Percentiles rank a stretch among this genome's conserved stretches.
These are phyloP conservation scores for Boletus mariae DNA, from an alignment of 1,284 basidiomycete genomes.

Conservation along the genomic window DNA sequence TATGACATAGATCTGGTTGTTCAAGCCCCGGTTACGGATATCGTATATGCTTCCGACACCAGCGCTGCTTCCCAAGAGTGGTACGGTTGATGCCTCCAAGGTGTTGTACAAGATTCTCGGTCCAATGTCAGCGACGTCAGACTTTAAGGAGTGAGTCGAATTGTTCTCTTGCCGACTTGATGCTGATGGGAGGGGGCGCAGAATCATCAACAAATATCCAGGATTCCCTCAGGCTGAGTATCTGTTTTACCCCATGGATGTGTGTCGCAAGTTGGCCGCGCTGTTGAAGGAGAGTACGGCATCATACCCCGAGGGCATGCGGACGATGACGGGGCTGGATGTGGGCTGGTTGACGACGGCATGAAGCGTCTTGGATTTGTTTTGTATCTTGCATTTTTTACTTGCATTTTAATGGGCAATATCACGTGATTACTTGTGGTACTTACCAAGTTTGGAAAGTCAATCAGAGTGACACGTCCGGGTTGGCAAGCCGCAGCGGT, in stretches of 20 bases:
- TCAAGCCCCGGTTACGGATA: slow-evolving; percentile 80
- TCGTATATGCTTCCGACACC: slow-evolving; percentile 60
- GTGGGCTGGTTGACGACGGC: slow-evolving; percentile 67
- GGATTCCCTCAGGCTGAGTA: slow-evolving; percentile 83
- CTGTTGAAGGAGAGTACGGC: slow-evolving; percentile 69
- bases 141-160: slow-evolving; percentile 53
- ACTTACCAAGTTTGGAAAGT: slow-evolving; percentile 11
- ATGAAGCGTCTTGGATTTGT: slow-evolving; percentile 7
- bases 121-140: slow-evolving; percentile 46
- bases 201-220: slow-evolving; percentile 62
- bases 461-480: not conserved
- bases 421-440: slow-evolving; percentile 14
- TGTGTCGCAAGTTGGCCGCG: slow-evolving; percentile 64
- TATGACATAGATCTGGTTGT: slow-evolving; percentile 71
- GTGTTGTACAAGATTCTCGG: slow-evolving; percentile 71
- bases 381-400: slow-evolving; percentile 47
- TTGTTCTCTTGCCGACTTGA: not conserved
- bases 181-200: slow-evolving; percentile 25
- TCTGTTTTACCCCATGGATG: slow-evolving; percentile 68
- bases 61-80: slow-evolving; percentile 58
- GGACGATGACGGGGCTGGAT: slow-evolving; percentile 72
- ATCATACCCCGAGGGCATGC: slow-evolving; percentile 69
- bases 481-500: too few species aligned
- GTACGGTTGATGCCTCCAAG: slow-evolving; percentile 65
- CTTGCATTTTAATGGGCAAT: slow-evolving; percentile 30